Evolutionary conservation across 2,329 filamentous ascomycete genomes (phyloP).

Genomic region (Trichoderma asperellum): DNA sequence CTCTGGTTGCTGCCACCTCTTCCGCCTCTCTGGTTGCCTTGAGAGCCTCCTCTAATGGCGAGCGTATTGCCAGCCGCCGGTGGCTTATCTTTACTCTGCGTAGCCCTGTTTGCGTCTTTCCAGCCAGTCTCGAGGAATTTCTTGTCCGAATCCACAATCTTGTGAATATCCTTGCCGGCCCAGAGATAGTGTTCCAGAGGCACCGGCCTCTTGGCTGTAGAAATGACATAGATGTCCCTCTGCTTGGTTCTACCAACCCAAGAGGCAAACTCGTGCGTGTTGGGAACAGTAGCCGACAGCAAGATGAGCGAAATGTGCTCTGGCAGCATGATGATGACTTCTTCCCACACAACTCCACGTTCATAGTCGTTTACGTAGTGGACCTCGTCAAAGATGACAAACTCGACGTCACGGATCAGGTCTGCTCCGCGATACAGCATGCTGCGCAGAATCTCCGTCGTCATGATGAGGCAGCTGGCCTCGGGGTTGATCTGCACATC

Average conservation of each 20-base stretch:
- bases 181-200: constrained; percentile 95
- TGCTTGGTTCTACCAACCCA: constrained; percentile 98
- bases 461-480: constrained; percentile 99
- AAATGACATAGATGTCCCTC: constrained; percentile 99
- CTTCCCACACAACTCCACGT: constrained; percentile 97
- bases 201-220: constrained; percentile 91
- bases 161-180: constrained; percentile 89
- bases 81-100: constrained; percentile 83
- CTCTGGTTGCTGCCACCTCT: constrained; percentile 50
- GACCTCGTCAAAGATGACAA: constrained; percentile 98
- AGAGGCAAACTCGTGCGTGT: constrained; percentile 95
- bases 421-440: constrained; percentile 98
- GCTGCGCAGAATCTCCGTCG: constrained; percentile 94
- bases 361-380: constrained; percentile 98
- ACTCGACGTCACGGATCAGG: constrained; percentile 94
- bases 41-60: constrained; percentile 44
- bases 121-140: constrained; percentile 89
- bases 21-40: constrained; percentile 42
- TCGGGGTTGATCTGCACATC: constrained; percentile 98
- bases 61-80: constrained; percentile 45
- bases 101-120: constrained; percentile 86
- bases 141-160: constrained; percentile 93
- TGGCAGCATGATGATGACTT: constrained; percentile 99
- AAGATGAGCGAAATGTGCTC: constrained; percentile 96
- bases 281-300: constrained; percentile 93